Evolutionary conservation across 2,329 filamentous ascomycete species (phyloP).

Genomic region (Chaetothyriales sp.): DNA sequence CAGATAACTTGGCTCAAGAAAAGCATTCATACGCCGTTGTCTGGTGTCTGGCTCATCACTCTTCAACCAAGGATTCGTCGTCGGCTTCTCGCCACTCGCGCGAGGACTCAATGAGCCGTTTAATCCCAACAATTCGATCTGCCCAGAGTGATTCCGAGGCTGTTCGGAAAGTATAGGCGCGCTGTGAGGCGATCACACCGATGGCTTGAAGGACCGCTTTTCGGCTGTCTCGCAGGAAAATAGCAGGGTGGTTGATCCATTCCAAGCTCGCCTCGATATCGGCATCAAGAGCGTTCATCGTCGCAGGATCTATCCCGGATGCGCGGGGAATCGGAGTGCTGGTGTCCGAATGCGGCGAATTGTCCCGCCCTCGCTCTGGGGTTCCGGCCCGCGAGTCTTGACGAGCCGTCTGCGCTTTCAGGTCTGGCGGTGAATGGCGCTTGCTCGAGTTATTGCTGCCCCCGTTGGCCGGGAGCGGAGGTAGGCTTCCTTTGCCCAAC

Average conservation of each 20-base stretch:
- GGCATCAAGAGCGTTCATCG: slow-evolving; percentile 73
- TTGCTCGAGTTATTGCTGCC: slow-evolving; percentile 26
- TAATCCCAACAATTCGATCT: slow-evolving; percentile 63
- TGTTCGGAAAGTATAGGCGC: slow-evolving; percentile 84
- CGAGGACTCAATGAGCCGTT: slow-evolving; percentile 64
- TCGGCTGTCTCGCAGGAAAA: slow-evolving; percentile 83
- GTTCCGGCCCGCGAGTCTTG: slow-evolving; percentile 23
- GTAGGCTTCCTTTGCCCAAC: slow-evolving; percentile 83
- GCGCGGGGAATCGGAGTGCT: slow-evolving; percentile 26
- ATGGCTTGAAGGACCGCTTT: slow-evolving; percentile 95
- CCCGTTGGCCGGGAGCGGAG: slow-evolving; percentile 60
- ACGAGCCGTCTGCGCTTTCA: slow-evolving; percentile 10
- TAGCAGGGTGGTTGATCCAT: slow-evolving; percentile 94
- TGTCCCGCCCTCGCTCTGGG: slow-evolving; percentile 24
- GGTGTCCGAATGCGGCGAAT: slow-evolving; percentile 26
- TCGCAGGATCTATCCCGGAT: slow-evolving; percentile 64
- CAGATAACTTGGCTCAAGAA: neutral
- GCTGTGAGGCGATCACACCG: slow-evolving; percentile 86
- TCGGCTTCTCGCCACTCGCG: slow-evolving; percentile 83
- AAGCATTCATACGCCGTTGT: neutral
- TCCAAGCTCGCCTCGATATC: slow-evolving; percentile 83
- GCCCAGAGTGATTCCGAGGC: slow-evolving; percentile 85
- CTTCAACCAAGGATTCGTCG: slow-evolving; percentile 38
- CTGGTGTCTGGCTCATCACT: slow-evolving; percentile 5
- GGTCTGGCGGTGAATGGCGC: slow-evolving; percentile 25